Conservation (phyloP, 352 stramenopile species). For the Phytophthora pluvialis region DNA sequence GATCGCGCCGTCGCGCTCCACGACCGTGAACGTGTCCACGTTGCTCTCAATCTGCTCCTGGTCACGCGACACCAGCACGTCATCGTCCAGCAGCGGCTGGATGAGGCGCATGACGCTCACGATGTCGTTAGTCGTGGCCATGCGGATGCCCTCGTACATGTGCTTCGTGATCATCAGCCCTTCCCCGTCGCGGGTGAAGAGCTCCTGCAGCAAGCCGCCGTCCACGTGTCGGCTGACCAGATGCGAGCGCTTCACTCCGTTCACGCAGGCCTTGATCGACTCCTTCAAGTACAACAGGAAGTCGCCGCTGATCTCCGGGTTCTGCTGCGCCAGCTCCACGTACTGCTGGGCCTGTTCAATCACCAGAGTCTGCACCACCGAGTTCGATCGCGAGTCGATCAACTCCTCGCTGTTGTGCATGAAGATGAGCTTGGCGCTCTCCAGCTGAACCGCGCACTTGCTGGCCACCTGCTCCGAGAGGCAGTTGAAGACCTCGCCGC, state of each 20-base stretch:
- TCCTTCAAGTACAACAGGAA: slow-evolving; percentile 88
- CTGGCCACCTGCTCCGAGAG: slow-evolving; percentile 89
- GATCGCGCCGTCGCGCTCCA: slow-evolving; percentile 89
- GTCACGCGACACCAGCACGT: slow-evolving; percentile 88
- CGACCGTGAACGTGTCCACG: slow-evolving; percentile 87
- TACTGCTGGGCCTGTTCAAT: slow-evolving; percentile 88
- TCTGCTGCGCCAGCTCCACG: slow-evolving; percentile 70
- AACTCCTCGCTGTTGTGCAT: slow-evolving; percentile 90
- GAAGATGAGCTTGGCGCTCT: slow-evolving; percentile 90
- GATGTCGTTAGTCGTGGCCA: slow-evolving; percentile 93
- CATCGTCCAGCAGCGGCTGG: slow-evolving; percentile 87
- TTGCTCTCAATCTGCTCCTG: slow-evolving; percentile 91
- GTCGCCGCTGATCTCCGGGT: slow-evolving; percentile 63
- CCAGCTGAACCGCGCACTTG: slow-evolving; percentile 85
- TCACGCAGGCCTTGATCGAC: slow-evolving; percentile 83
- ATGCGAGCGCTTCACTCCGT: slow-evolving; percentile 86
- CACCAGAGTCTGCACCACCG: slow-evolving; percentile 78
- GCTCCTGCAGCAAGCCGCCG: slow-evolving; percentile 94
- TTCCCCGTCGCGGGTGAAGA: slow-evolving; percentile 98
- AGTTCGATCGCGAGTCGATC: slow-evolving; percentile 82
- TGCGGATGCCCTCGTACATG: slow-evolving; percentile 96
- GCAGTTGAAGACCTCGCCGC: slow-evolving; percentile 94
- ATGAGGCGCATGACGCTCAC: slow-evolving; percentile 89
- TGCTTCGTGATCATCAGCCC: slow-evolving; percentile 97
- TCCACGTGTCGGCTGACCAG: slow-evolving; percentile 88